Evolutionary conservation across 495 filamentous ascomycete species (phyloP).

Genomic region (Penicillium manginii): DNA sequence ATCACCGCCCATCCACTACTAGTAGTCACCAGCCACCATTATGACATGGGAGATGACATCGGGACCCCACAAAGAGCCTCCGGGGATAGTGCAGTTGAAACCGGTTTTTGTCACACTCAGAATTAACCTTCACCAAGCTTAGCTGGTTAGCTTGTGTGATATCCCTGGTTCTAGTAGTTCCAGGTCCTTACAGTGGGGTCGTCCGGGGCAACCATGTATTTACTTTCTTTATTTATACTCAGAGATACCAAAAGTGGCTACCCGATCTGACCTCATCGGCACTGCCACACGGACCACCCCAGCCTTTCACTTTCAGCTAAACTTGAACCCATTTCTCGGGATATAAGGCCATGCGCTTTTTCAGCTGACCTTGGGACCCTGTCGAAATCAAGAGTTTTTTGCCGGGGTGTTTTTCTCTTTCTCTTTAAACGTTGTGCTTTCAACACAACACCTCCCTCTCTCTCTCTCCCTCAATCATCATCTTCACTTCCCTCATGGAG

Average conservation of each 20-base stretch:
- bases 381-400: background rate
- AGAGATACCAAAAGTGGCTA: background rate
- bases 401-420: background rate
- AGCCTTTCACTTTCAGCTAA: conserved; percentile 3
- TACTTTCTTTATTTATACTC: conserved; percentile 23
- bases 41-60: too few species aligned
- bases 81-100: background rate
- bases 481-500: conserved; percentile 66
- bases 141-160: background rate
- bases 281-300: conserved; percentile 28
- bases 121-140: background rate
- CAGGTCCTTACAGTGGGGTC: conserved; percentile 15
- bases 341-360: too few species aligned
- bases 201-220: conserved; percentile 33
- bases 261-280: conserved; percentile 31
- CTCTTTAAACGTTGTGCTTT: too few species aligned
- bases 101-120: background rate
- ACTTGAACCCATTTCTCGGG: too few species aligned
- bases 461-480: conserved; percentile 9
- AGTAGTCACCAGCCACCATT: background rate
- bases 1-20: background rate
- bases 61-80: conserved; percentile 1
- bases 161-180: background rate
- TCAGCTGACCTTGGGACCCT: background rate
- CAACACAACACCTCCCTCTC: too few species aligned